These are phyloP conservation scores for Carex sylvatica DNA, from an alignment of 202 grass and related monocot genomes.

Conservation along the genomic window DNA sequence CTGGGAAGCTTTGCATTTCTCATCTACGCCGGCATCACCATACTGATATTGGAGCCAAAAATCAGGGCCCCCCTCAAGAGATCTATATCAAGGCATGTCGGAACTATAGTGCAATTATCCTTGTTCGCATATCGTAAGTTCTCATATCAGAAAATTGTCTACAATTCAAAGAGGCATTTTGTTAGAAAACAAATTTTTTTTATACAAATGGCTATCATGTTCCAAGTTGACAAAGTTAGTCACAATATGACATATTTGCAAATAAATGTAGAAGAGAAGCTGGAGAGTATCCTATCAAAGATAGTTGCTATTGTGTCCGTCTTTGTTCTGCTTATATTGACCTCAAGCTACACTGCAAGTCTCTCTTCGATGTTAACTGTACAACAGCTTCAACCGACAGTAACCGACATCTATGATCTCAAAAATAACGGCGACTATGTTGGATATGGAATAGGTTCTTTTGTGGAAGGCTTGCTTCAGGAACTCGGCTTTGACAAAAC, in stretches of 20 bases:
- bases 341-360: conserved; percentile 40
- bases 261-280: conserved; percentile 33
- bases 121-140: conserved; percentile 59
- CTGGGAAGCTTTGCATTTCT: conserved; percentile 31
- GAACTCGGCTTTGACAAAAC: conserved; percentile 25
- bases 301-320: conserved; percentile 32
- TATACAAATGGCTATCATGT: too few relatives aligned
- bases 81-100: conserved; percentile 36
- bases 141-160: not conserved
- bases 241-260: not conserved
- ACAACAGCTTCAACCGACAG: conserved; percentile 36
- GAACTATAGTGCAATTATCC: conserved; percentile 32
- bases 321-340: conserved; percentile 40
- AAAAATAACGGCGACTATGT: conserved; percentile 31
- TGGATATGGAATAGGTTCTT: conserved; percentile 35
- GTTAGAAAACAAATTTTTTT: too few relatives aligned
- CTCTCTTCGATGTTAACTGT: conserved; percentile 50
- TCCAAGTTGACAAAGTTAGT: too few relatives aligned
- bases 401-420: conserved; percentile 36
- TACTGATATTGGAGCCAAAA: conserved; percentile 42
- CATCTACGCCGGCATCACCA: conserved; percentile 28
- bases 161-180: too few relatives aligned
- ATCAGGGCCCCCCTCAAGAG: conserved; percentile 26
- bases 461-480: conserved; percentile 6
- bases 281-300: conserved; percentile 16